Evolutionary conservation across 164 flowering plant genomes (phyloP), one percentile per base, ranked within the genome.

Genomic region (Sextonia rubra): DNA sequence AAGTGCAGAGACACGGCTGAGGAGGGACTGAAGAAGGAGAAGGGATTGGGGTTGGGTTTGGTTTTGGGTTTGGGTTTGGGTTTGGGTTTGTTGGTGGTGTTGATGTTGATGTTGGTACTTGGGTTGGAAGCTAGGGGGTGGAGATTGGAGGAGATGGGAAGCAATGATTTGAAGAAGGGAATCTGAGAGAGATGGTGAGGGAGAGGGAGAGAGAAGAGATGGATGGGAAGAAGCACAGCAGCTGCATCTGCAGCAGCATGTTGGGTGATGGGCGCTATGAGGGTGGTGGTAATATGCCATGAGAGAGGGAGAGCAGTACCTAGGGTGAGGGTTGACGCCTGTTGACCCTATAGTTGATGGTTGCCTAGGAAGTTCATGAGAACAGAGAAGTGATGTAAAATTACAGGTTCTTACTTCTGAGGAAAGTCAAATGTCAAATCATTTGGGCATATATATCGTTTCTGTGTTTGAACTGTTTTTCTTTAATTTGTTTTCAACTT

Each of bases 11-110:
- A 79, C 72, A 12, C 72, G 85, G 69, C 68, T 81, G 73, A 89
- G 81, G 66, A 91, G 83, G 52, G 93, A 78, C 56, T 91, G 97
- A 23, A 93, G 88, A 15, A 61, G 64, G 44, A 88, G 44, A 25
- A 80, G 64, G 17, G 81, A 70, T 12, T 82, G 77, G 76, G 73
- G 60, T 8, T 75, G 74, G 26, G 69, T 63, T 0, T 47, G 78
- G 22, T n/a, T 62, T 29, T 52, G 71, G 12, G 63, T 27, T 11
- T 70, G 70, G 47, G 72, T 70, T 44, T 72, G 76, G 5, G 25
- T 74, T 12, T 71, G 29, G 3, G 25, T 60, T 56, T 52, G 74
- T 25, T 24, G 75, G 37, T 72, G 74, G 0, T 55, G 78, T 32
- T 66, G 74, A 15, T n/a, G 75, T 7, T 63, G n/a, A 23, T 23